Conservation (phyloP, 768 basidiomycete genomes). For the Mycena belliarum region DNA sequence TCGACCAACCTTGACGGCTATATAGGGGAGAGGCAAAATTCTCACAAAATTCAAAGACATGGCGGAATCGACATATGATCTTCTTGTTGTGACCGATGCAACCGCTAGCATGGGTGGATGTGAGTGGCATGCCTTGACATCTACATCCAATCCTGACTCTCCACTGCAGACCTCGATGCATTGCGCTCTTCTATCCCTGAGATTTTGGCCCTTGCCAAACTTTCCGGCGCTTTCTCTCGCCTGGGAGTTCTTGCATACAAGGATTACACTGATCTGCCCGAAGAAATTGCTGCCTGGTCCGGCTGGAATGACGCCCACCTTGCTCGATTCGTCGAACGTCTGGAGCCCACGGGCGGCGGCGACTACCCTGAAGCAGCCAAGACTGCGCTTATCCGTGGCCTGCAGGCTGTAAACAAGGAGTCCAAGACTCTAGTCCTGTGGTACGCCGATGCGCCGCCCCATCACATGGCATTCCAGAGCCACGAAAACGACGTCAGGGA, state of each 20-base stretch:
- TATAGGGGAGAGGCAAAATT: no score
- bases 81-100: slow-evolving; percentile 25
- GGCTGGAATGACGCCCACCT: slow-evolving; percentile 27
- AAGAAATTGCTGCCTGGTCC: slow-evolving; percentile 25
- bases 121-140: slow-evolving; percentile 8
- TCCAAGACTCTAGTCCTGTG: slow-evolving; percentile 27
- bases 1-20: no score
- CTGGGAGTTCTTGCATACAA: slow-evolving; percentile 29
- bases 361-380: slow-evolving; percentile 32
- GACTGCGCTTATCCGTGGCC: slow-evolving; percentile 26
- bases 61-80: slow-evolving; percentile 23
- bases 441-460: slow-evolving; percentile 32
- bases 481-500: slow-evolving; percentile 22
- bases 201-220: slow-evolving; percentile 26
- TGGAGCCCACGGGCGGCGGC: slow-evolving; percentile 25
- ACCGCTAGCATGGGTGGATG: slow-evolving; percentile 1
- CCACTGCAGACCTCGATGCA: slow-evolving; percentile 21
- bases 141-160: slow-evolving; percentile 15
- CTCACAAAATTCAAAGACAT: no score
- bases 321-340: slow-evolving; percentile 16
- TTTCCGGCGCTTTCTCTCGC: slow-evolving; percentile 28
- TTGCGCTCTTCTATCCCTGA: slow-evolving; percentile 26
- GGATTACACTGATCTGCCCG: slow-evolving; percentile 23
- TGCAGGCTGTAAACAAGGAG: slow-evolving; percentile 25
- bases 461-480: slow-evolving; percentile 21